Evolutionary conservation across 306 rosid genomes (phyloP).

Genomic region (Castanospermum australe): DNA sequence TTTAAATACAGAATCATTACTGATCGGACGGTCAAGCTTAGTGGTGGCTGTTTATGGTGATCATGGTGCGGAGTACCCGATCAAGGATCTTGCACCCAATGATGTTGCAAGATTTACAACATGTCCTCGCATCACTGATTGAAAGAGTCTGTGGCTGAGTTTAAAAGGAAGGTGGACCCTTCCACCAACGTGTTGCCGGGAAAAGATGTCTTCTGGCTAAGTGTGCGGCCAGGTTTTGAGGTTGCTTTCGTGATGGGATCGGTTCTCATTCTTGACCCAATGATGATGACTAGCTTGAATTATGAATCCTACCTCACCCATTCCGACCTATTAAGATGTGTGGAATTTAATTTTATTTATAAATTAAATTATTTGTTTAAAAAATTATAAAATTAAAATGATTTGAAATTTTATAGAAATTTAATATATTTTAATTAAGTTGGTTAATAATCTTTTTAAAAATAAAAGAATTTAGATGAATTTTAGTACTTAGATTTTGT

Average conservation of each 20-base stretch:
- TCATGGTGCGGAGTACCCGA: conserved; percentile 30
- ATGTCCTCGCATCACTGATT: neutral
- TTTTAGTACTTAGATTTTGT: too few species aligned
- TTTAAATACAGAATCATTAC: too few species aligned
- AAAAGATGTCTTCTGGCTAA: conserved; percentile 28
- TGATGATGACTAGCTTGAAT: neutral
- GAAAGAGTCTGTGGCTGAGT: conserved; percentile 22
- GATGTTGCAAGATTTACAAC: conserved; percentile 24
- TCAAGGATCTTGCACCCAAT: conserved; percentile 15
- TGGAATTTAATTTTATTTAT: too few species aligned
- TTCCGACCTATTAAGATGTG: too few species aligned
- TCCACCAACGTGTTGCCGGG: conserved; percentile 29
- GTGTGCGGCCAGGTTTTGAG: conserved; percentile 23
- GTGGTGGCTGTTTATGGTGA: conserved; percentile 17
- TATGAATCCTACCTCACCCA: neutral
- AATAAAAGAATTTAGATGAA: too few species aligned
- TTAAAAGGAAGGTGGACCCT: conserved; percentile 16
- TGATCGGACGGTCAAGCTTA: conserved; percentile 34
- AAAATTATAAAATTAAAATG: too few species aligned
- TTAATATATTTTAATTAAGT: too few species aligned
- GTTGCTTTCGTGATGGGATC: conserved; percentile 38
- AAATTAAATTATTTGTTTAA: too few species aligned
- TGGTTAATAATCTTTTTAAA: too few species aligned
- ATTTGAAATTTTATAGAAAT: too few species aligned
- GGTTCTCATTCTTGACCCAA: conserved; percentile 36